Percentiles rank a stretch among this genome's conserved stretches.
Evolutionary conservation across 2,329 filamentous ascomycete species (phyloP).

Genomic region (Pyricularia pennisetigena): DNA sequence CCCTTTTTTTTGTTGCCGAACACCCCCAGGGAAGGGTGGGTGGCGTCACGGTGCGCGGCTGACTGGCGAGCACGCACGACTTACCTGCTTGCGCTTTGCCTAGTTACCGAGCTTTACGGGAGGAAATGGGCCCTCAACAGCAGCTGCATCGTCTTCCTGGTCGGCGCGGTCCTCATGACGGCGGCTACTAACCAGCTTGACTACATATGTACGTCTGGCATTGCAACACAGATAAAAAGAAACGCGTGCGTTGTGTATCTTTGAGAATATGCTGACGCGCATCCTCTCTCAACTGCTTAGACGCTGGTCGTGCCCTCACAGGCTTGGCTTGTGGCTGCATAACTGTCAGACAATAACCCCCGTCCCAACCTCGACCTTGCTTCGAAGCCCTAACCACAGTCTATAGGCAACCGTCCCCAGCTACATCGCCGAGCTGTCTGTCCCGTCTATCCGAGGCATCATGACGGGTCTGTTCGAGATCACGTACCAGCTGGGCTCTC

Average conservation of each 20-base stretch:
- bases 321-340: constrained; percentile 48
- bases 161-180: constrained; percentile 33
- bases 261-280: background rate
- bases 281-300: constrained; percentile 26
- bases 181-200: constrained; percentile 28
- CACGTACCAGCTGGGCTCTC: constrained; percentile 40
- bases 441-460: constrained; percentile 46
- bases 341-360: constrained; percentile 15
- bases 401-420: constrained; percentile 44
- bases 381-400: background rate
- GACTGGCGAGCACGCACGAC: background rate
- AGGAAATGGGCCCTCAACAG: constrained; percentile 39
- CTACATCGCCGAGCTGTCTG: constrained; percentile 54
- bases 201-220: constrained; percentile 28
- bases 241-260: background rate
- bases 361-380: background rate
- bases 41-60: too few relatives aligned
- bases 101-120: constrained; percentile 36
- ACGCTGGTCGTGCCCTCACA: constrained; percentile 46
- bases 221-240: constrained; percentile 24
- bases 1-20: too few relatives aligned
- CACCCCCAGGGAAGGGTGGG: too few relatives aligned
- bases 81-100: background rate
- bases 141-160: constrained; percentile 31
- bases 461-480: constrained; percentile 44